These are phyloP conservation scores for Cochlearia excelsa DNA, from an alignment of 345 rosid genomes.

Conservation along the genomic window DNA sequence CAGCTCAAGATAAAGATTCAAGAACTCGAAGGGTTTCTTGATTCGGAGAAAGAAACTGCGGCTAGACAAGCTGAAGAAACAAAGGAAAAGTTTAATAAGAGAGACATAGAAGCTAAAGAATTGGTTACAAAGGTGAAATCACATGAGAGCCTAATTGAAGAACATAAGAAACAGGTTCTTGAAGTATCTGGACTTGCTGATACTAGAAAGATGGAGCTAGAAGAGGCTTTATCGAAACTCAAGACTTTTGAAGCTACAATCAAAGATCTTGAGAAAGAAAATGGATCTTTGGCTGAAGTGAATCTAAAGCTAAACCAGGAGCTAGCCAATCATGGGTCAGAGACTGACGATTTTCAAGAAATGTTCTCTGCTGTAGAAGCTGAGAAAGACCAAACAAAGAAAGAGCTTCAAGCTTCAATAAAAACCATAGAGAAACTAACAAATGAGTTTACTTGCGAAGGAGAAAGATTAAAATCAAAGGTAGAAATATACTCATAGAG, in stretches of 20 bases:
- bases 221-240: conserved; percentile 52
- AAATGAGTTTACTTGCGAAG: conserved; percentile 61
- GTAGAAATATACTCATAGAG: conserved; percentile 37
- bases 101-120: conserved; percentile 52
- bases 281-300: conserved; percentile 65
- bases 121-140: conserved; percentile 57
- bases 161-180: conserved; percentile 48
- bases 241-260: conserved; percentile 57
- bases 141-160: conserved; percentile 55
- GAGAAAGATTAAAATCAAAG: conserved; percentile 67
- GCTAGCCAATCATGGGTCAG: conserved; percentile 59
- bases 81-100: conserved; percentile 43
- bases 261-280: conserved; percentile 75
- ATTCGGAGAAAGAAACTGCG: conserved; percentile 65
- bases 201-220: conserved; percentile 57
- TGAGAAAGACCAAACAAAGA: conserved; percentile 60
- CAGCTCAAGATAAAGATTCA: conserved; percentile 73
- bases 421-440: conserved; percentile 57
- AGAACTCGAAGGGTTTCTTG: conserved; percentile 68
- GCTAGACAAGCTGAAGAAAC: conserved; percentile 58
- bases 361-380: conserved; percentile 46
- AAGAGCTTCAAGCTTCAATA: conserved; percentile 63
- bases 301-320: conserved; percentile 76
- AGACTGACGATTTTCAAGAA: conserved; percentile 52
- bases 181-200: conserved; percentile 60